A percentile compares a stretch with the other conserved stretches of the same genome.
These are phyloP conservation scores for Iris pallida DNA, from an alignment of 116 monocot genomes.

Conservation along the genomic window DNA sequence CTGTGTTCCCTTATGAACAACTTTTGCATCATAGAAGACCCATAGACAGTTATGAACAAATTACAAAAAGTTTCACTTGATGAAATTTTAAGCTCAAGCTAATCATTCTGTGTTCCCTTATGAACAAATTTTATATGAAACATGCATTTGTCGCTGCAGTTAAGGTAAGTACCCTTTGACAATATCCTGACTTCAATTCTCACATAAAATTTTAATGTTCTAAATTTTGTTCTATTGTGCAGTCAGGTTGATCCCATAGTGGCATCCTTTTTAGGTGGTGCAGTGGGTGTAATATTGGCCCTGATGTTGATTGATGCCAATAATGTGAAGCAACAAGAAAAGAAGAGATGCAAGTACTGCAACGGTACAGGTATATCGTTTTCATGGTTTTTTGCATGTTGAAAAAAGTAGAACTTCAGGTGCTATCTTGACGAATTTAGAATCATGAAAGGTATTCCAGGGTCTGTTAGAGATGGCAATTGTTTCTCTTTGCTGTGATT, in stretches of 20 bases:
- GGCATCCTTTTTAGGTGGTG: constrained; percentile 88
- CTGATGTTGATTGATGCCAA: constrained; percentile 85
- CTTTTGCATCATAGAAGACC: constrained; percentile 98
- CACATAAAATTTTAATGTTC: background rate
- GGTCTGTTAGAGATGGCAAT: no score
- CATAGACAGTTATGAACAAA: no score
- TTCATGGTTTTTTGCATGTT: background rate
- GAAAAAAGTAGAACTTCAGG: background rate
- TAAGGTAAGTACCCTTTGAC: constrained; percentile 47
- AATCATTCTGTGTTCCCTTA: constrained; percentile 4
- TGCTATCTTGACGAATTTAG: background rate
- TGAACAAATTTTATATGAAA: constrained; percentile 86
- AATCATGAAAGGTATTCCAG: background rate
- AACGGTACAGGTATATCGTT: constrained; percentile 64
- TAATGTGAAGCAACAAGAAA: constrained; percentile 83
- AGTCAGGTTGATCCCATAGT: constrained; percentile 97
- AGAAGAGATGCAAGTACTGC: constrained; percentile 93
- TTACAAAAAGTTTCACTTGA: background rate
- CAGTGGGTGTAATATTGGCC: constrained; percentile 90
- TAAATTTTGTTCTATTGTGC: constrained; percentile 20
- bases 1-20: constrained; percentile 16
- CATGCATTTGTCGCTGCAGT: constrained; percentile 75
- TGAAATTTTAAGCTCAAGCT: background rate
- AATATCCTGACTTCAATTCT: background rate
- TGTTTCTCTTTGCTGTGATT: no score